Base-by-base conservation (phyloP, 345 rosid species). In the Hevea brasiliensis region DNA sequence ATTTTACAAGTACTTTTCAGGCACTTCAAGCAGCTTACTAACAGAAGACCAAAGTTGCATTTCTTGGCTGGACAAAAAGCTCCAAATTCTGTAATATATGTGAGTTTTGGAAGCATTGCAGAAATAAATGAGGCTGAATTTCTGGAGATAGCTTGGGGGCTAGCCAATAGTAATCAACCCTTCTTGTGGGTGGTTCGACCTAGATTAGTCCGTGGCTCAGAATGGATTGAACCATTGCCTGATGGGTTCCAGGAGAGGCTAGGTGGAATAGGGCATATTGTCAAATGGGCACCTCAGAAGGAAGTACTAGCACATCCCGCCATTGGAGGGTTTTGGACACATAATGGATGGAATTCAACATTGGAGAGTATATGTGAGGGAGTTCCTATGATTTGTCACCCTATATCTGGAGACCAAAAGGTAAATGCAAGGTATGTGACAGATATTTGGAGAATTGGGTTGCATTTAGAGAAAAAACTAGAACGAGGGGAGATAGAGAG, bases 11-110 rank as follows among this genome's bases (percentile, higher is more conserved):
- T 62, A 67, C 70, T 61, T 69, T 60, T 47, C 78, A 11, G 50
- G 75, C 35, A 55, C 76, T 1, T 67, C 71, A 17, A 80, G 71
- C 35, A 54, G 80, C 58, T 57, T 80, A 1, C 54, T 82, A 80
- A 65, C 84, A 72, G 83, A 47, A 32, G 84, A 85, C 74, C 62
- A 68, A 35, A 50, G 72, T 40, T 86, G 87, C 77, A 60, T 81
- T n/a, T 1, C 74, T 0, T 84, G 90, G 90, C 85, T 86, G 4
- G 85, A 87, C 41, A 47, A 53, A 17, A 82, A 14, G 75, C 82
- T 23, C 62, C 60, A 7, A 55, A 54, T 32, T 81, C 87, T 0
- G 82, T 84, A 1, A 56, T 86, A 24, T 86, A 82, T 17, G 82
- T 82, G 2, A 82, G 81, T 78, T 86, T 84, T 63, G 87, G 90